Evolutionary conservation across 768 basidiomycete species (phyloP), one percentile per base, ranked within the genome.

Genomic region (Pleurotus cornucopiae): DNA sequence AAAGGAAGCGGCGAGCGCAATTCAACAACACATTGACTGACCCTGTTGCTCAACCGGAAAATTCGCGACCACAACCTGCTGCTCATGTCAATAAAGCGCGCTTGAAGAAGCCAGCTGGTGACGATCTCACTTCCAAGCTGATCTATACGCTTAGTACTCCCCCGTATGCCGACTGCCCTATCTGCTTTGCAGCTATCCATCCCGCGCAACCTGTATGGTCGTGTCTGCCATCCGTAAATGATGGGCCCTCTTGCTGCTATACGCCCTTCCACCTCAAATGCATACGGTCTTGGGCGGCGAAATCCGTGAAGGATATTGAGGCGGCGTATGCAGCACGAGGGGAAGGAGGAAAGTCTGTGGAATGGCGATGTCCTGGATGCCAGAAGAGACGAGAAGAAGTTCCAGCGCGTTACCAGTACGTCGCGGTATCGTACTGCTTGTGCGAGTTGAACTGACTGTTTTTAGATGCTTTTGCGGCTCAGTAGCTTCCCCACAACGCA

Each of bases 331-430:
- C 78, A 13, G 83, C 82, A 5, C 73, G 87, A 49, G 89, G 89
- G 6, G 86, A 89, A 62, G 58, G 60, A 13, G 76, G 81, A 9
- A 75, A 78, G 54, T 74, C 72, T 12, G 93, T 88, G 0, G 86
- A 91, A 65, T 98, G 96, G 96, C 77, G 88, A 52, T 98, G 96
- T 69, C 96, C 96, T 0, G 93, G 91, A 0, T 98, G 96, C 73
- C 94, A 95, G 64, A 82, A 84, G 1, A 85, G 85, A 56, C 76
- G 94, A n/a, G 78, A 78, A 47, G 70, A 69, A 1, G 81, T 88
- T 1, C 90, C 91, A 0, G 76, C 73, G 2, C 75, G 76, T 2
- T 92, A 93, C 65, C 78, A 78, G 87, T 89, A 64, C 30, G 80
- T 47, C 46, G 14, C 34, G 18, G 45, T 41, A 20, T 5, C 37